phyloP scores from a whole-genome alignment of 192 early-diverging fungal genomes.

The Backusella macrospora region DNA sequence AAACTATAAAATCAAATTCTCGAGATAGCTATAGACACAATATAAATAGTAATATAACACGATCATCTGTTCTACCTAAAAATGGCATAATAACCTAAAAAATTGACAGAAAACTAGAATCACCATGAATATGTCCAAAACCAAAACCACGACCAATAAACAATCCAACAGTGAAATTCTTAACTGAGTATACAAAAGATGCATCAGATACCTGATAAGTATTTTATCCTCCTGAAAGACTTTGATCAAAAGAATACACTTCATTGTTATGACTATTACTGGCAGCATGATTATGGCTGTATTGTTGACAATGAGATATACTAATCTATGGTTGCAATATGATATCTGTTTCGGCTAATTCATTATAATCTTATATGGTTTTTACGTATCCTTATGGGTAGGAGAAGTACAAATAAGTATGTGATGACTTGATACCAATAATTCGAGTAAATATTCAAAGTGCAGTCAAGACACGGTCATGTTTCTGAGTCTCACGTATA shows the following conservation, averaged over 20 bases:
- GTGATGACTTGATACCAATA: slow-evolving; percentile 59
- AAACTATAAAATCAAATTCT: background rate
- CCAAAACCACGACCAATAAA: slow-evolving; percentile 75
- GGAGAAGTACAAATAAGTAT: slow-evolving; percentile 62
- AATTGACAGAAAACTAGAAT: slow-evolving; percentile 27
- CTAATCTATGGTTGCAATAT: slow-evolving; percentile 74
- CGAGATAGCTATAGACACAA: slow-evolving; percentile 50
- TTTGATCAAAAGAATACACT: slow-evolving; percentile 9
- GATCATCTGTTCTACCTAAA: slow-evolving; percentile 77
- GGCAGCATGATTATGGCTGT: background rate
- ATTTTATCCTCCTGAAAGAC: background rate
- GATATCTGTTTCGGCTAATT: slow-evolving; percentile 54
- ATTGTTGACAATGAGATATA: background rate
- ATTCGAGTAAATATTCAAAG: slow-evolving; percentile 82
- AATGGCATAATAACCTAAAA: slow-evolving; percentile 67
- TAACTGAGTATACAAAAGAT: slow-evolving; percentile 19
- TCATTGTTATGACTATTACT: background rate
- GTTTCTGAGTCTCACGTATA: slow-evolving; percentile 54
- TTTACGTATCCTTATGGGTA: slow-evolving; percentile 68
- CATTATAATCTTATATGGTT: slow-evolving; percentile 60
- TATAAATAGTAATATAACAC: slow-evolving; percentile 59
- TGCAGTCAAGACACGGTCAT: slow-evolving; percentile 79
- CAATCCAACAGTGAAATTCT: slow-evolving; percentile 52
- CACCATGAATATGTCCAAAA: slow-evolving; percentile 52
- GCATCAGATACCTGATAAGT: slow-evolving; percentile 18